Evolutionary conservation across 306 rosid species (phyloP), one percentile per base, ranked within the genome.

Genomic region (Gleditsia sinensis): DNA sequence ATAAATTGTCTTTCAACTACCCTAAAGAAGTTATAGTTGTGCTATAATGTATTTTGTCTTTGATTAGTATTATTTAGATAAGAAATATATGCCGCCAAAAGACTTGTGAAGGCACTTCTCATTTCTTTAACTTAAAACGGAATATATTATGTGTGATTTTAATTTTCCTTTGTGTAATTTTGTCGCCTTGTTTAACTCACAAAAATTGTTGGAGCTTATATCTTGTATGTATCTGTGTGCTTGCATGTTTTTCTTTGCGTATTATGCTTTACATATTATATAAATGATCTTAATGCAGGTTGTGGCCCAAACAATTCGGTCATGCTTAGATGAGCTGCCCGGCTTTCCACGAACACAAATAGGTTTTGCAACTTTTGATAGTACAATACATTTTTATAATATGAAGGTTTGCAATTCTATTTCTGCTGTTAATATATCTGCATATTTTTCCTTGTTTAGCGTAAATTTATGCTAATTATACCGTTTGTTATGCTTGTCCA

Each of bases 341-440:
- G 97, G 98, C 79, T 91, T 78, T 86, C 97, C 98, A 51, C 84
- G 97, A 83, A 94, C 98, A 23, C 98, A 94, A 83, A 91, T 94
- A 74, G 98, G 98, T 58, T 94, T 91, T 82, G 97, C 97, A 73
- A 94, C 98, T 79, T 94, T 86, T 83, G 97, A 94, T 85, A 91
- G 98, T 83, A 83, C 98, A 14, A 81, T 94, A 75, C 98, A 94
- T 85, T 94, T 94, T 78, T 94, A 91, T 81, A 94, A 94, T 66
- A 79, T 94, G 97, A 94, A 94, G 96, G 98, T 86, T 79, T 65
- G 80, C 39, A 49, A 49, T 72, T 67, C 74, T 70, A 69, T 60
- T 77, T 36, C 68, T 45, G n/a, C 55, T 28, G 46, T 60, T 80
- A 50, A 64, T 69, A 11, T 64, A 17, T 51, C 34, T 36, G 16